Evolutionary conservation across 345 rosid species (phyloP).

Genomic region (Moricandia moricandioides): DNA sequence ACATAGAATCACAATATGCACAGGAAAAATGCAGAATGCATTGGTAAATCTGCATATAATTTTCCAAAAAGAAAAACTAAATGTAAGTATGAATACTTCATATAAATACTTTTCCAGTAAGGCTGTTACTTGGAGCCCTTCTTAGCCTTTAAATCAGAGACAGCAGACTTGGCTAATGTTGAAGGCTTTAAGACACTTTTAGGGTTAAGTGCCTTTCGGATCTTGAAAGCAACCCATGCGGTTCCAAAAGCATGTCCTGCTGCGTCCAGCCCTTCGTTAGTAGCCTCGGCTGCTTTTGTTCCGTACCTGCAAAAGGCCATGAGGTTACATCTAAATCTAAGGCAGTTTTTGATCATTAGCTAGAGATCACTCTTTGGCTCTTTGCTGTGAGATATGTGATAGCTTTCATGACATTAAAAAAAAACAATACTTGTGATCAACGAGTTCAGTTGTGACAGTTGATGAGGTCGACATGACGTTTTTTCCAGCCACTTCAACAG

Average conservation of each 20-base stretch:
- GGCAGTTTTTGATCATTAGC: background rate
- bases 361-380: constrained; percentile 6
- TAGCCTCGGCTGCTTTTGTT: constrained; percentile 63
- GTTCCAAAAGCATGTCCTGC: constrained; percentile 90
- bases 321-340: background rate
- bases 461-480: constrained; percentile 89
- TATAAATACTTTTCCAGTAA: background rate
- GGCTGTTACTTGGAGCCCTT: constrained; percentile 35
- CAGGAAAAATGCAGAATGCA: background rate
- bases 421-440: constrained; percentile 56
- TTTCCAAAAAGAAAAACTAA: background rate
- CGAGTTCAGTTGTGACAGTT: constrained; percentile 78
- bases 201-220: constrained; percentile 79
- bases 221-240: constrained; percentile 95
- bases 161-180: constrained; percentile 65
- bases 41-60: background rate
- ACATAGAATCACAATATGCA: constrained; percentile 28
- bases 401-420: background rate
- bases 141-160: constrained; percentile 46
- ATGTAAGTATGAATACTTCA: background rate
- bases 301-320: constrained; percentile 59
- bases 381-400: background rate
- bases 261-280: constrained; percentile 72
- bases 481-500: constrained; percentile 89
- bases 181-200: constrained; percentile 71